These are phyloP conservation scores for Forsythia viridissima DNA, from an alignment of 257 asterid species.

Conservation along the genomic window DNA sequence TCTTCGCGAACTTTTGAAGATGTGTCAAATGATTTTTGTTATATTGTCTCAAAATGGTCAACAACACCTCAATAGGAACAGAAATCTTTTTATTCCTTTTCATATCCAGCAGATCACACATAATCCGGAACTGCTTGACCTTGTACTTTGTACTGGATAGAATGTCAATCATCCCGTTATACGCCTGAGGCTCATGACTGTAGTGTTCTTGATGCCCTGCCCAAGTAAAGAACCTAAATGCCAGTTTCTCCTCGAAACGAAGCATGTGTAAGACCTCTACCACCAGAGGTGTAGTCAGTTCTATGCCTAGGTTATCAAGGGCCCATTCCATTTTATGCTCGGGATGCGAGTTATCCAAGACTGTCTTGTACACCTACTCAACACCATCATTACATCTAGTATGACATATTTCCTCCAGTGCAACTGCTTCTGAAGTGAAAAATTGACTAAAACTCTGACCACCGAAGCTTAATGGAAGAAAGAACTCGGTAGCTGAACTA, in stretches of 20 bases:
- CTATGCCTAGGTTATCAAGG: slow-evolving; percentile 57
- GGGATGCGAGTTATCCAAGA: slow-evolving; percentile 61
- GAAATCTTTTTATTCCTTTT: slow-evolving; percentile 57
- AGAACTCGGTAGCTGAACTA: slow-evolving; percentile 20
- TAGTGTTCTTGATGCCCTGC: slow-evolving; percentile 68
- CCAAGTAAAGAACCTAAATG: slow-evolving; percentile 90
- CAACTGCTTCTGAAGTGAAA: slow-evolving; percentile 42
- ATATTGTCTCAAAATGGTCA: slow-evolving; percentile 62
- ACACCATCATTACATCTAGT: slow-evolving; percentile 25
- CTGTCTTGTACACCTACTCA: slow-evolving; percentile 55
- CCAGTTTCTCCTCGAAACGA: slow-evolving; percentile 72
- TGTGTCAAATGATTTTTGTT: slow-evolving; percentile 78
- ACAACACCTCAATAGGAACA: slow-evolving; percentile 71
- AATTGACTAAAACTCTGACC: slow-evolving; percentile 29
- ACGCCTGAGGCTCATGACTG: slow-evolving; percentile 71
- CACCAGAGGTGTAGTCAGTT: slow-evolving; percentile 69
- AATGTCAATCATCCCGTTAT: slow-evolving; percentile 77
- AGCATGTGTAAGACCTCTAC: slow-evolving; percentile 66
- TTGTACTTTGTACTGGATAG: slow-evolving; percentile 83
- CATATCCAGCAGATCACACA: slow-evolving; percentile 91
- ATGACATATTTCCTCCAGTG: slow-evolving; percentile 27
- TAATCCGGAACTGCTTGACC: slow-evolving; percentile 80
- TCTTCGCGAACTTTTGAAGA: slow-evolving; percentile 84
- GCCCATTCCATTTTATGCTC: slow-evolving; percentile 79
- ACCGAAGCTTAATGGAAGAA: slow-evolving; percentile 10